These are phyloP conservation scores for Mycena vitilis DNA, from an alignment of 768 basidiomycete species.

Conservation along the genomic window DNA sequence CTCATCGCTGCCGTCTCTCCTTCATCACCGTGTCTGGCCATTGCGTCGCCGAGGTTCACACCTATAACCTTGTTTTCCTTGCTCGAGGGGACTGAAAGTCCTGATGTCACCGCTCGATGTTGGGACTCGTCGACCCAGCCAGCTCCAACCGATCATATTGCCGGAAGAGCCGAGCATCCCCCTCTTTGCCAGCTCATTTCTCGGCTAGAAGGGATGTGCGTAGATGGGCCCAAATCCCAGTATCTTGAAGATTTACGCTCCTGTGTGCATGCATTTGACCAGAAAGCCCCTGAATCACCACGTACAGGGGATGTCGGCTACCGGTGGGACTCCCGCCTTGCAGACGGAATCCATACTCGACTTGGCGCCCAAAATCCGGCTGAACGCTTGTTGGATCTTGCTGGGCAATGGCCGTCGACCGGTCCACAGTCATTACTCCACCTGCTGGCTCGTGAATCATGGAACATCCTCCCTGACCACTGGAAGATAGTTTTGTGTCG, in stretches of 20 bases:
- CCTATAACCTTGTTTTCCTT: slow-evolving; percentile 9
- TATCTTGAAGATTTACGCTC: slow-evolving; percentile 10
- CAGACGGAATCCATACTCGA: not conserved
- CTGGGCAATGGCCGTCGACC: slow-evolving; percentile 25
- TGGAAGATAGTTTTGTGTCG: slow-evolving; percentile 10
- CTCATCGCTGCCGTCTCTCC: not conserved
- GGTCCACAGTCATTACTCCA: slow-evolving; percentile 8
- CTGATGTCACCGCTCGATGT: too few species aligned
- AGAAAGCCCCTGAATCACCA: not conserved
- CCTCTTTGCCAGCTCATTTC: slow-evolving; percentile 5
- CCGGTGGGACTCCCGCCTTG: not conserved
- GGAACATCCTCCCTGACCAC: not conserved
- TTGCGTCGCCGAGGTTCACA: not conserved
- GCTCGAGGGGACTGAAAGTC: not conserved
- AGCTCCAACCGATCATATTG: too few species aligned
- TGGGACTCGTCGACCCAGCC: too few species aligned
- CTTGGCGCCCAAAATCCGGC: not conserved
- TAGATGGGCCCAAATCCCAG: slow-evolving; percentile 6
- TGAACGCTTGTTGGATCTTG: not conserved
- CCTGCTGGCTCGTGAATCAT: slow-evolving; percentile 10
- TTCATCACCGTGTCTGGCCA: not conserved
- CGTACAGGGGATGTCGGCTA: not conserved
- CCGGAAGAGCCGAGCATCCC: too few species aligned
- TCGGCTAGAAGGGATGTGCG: not conserved
- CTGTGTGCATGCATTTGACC: slow-evolving; percentile 20